A percentile compares a stretch with the other conserved stretches of the same genome.
phyloP scores from a whole-genome alignment of 306 rosid species.

The Quercus variabilis region DNA sequence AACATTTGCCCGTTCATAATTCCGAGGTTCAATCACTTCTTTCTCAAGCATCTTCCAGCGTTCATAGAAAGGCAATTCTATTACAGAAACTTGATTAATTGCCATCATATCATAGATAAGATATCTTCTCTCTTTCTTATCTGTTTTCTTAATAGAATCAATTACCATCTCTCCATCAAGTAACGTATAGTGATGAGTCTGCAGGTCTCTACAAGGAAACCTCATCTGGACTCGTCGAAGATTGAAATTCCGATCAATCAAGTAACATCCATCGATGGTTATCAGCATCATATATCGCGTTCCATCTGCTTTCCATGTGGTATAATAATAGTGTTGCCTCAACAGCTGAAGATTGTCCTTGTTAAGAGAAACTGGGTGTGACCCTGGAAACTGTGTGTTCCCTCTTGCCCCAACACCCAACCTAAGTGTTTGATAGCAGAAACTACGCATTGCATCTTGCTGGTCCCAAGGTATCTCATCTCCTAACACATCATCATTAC shows the following conservation, averaged over 20 bases:
- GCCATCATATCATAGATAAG: conserved; percentile 93
- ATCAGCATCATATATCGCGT: conserved; percentile 95
- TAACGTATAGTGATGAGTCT: conserved; percentile 78
- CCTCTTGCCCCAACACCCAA: conserved; percentile 73
- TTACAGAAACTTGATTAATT: conserved; percentile 52
- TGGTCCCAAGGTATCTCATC: conserved; percentile 97
- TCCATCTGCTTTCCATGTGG: conserved; percentile 99
- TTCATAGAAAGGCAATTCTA: conserved; percentile 91
- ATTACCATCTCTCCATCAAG: conserved; percentile 98
- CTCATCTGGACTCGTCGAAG: conserved; percentile 95
- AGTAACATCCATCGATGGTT: conserved; percentile 86
- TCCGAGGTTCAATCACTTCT: conserved; percentile 96
- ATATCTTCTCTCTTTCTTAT: conserved; percentile 90
- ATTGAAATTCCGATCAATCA: conserved; percentile 78
- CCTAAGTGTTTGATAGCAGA: conserved; percentile 90
- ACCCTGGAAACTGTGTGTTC: conserved; percentile 81
- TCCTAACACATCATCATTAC: conserved; percentile 93
- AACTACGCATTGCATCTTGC: conserved; percentile 76
- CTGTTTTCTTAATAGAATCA: conserved; percentile 45
- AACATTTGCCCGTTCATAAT: conserved; percentile 59
- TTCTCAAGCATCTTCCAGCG: conserved; percentile 98
- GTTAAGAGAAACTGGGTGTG: conserved; percentile 94
- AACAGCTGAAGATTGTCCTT: conserved; percentile 84
- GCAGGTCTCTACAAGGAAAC: conserved; percentile 79
- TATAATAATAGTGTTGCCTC: conserved; percentile 93